Evolutionary conservation across 1,284 basidiomycete genomes (phyloP), one percentile per base, ranked within the genome.

Genomic region (Ceratobasidium sp.): DNA sequence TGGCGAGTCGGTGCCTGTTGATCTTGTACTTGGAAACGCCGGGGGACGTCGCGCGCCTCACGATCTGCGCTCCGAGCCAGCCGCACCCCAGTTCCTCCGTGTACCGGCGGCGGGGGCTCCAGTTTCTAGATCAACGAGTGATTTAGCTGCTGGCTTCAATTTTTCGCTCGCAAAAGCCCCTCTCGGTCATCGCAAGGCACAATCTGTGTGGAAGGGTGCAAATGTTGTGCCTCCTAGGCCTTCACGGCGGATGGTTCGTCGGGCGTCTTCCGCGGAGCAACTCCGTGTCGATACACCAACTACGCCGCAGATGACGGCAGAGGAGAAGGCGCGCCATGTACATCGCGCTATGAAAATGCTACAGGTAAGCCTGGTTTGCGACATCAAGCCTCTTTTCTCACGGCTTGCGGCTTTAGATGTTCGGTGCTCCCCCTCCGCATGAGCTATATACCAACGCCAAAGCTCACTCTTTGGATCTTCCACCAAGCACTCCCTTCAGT

Each of bases 261-360:
- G 64, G 52, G 64, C 64, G 1, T 69, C 64, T 4, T 69, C 64
- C n/a, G 64, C 52, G 1, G 64, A 57, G 43, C 64, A 69, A 26
- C 64, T 69, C 30, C 64, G 52, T 23, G 47, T 57, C 21, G 64
- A 69, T 18, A 16, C 35, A 3, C 35, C 64, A 18, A 23, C 64
- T 26, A 3, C 23, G 3, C 11, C 52, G 16, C 64, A 57, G 38
- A 55, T 69, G 52, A 57, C 52, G 14, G 38, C 41, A n/a, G 50
- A 43, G 6, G 64, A 69, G 18, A 69, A 69, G 28, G 50, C 64
- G 18, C 50, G 64, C 23, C 55, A 69, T 57, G 64, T 69, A 14
- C 64, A 47, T 32, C 64, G 64, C 21, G 64, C 64, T 4, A 57
- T 69, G 52, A 69, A 69, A 43, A 69, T 69, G 64, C 23, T 69